These are phyloP conservation scores for Fragilaria crotonensis DNA, from an alignment of 108 stramenopile species.

Conservation along the genomic window DNA sequence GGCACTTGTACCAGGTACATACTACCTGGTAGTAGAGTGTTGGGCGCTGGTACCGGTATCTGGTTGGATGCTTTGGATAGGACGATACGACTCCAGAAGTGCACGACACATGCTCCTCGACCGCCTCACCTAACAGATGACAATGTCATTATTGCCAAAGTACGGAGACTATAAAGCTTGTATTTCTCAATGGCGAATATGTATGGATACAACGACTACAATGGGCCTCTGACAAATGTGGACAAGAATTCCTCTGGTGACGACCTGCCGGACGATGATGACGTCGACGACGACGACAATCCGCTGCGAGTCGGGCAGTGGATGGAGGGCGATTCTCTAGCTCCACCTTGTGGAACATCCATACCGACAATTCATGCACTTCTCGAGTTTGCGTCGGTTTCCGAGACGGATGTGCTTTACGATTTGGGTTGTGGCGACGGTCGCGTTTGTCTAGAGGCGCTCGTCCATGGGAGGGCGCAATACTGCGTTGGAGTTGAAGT, in stretches of 20 bases:
- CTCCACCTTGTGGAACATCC: slow-evolving; percentile 28
- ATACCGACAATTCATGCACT: slow-evolving; percentile 17
- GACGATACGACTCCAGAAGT: too few species aligned
- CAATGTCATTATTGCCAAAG: too few species aligned
- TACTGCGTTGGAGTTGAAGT: slow-evolving; percentile 24
- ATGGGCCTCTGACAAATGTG: not conserved
- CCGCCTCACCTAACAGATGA: too few species aligned
- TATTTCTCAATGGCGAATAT: not conserved
- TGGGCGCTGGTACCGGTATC: too few species aligned
- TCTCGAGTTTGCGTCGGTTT: slow-evolving; percentile 15
- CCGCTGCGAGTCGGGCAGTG: slow-evolving; percentile 16
- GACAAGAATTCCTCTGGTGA: not conserved
- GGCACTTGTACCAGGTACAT: too few species aligned
- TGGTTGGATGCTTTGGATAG: too few species aligned
- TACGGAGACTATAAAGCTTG: not conserved
- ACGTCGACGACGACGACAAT: slow-evolving; percentile 16
- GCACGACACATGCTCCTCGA: too few species aligned
- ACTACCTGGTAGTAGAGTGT: too few species aligned
- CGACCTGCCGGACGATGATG: not conserved
- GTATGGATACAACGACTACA: not conserved
- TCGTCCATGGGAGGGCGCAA: slow-evolving; percentile 9
- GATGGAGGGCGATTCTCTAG: slow-evolving; percentile 35
- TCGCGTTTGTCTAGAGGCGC: slow-evolving; percentile 42
- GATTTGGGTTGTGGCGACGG: slow-evolving; percentile 80
- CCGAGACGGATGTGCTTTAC: slow-evolving; percentile 41